Conservation (phyloP, 768 basidiomycete species). For the Boletus pseudo-olivaceus region DNA sequence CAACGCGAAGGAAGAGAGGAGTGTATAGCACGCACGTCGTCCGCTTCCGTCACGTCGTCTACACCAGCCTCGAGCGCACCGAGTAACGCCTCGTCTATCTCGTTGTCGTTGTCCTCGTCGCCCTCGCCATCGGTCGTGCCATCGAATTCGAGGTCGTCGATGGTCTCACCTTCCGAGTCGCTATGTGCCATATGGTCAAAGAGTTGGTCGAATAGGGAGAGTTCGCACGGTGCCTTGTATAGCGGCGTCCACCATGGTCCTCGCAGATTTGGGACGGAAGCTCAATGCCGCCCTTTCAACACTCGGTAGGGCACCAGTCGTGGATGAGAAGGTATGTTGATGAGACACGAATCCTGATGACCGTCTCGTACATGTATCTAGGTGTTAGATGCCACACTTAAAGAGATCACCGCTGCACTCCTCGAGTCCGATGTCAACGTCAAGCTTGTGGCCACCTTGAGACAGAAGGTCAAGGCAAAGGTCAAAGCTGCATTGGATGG, state of each 20-base stretch:
- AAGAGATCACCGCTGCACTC: conserved; percentile 91
- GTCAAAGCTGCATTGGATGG: conserved; percentile 79
- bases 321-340: conserved; percentile 81
- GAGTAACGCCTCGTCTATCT: conserved; percentile 59
- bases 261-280: conserved; percentile 90
- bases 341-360: not conserved
- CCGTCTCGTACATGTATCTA: conserved; percentile 31
- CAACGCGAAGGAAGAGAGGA: not conserved
- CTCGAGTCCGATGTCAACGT: conserved; percentile 98
- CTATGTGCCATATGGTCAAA: conserved; percentile 46
- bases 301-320: conserved; percentile 77
- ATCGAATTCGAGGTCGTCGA: conserved; percentile 60
- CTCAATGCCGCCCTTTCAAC: conserved; percentile 93
- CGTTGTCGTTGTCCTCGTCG: conserved; percentile 46
- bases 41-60: conserved; percentile 67
- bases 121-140: conserved; percentile 39
- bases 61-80: conserved; percentile 52
- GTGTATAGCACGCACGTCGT: conserved; percentile 52
- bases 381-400: conserved; percentile 92
- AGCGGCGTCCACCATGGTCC: conserved; percentile 65
- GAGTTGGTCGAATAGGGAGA: not conserved
- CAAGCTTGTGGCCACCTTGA: conserved; percentile 83
- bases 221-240: conserved; percentile 29
- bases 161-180: conserved; percentile 63
- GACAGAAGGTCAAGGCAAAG: conserved; percentile 87